Evolutionary conservation across 345 rosid species (phyloP), one percentile per base, ranked within the genome.

Genomic region (Salix exigua): DNA sequence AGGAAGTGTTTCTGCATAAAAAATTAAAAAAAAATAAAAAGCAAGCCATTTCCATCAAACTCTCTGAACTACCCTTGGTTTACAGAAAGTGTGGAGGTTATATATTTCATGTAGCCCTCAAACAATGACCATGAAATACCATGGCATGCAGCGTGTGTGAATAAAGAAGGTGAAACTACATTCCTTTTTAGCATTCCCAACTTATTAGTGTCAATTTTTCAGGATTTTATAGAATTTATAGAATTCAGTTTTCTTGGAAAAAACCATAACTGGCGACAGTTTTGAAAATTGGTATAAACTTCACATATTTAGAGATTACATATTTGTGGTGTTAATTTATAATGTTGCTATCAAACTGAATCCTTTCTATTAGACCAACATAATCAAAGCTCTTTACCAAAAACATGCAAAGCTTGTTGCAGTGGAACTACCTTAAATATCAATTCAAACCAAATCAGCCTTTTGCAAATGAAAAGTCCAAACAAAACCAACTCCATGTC

Each of bases 1-100:
- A 87, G 61, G 96, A 90, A 38, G 88, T 78, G 67, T 85, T 89
- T 87, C 99, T 96, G 93, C 77, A 84, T 38, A 70, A 74, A 77
- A 37, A n/a, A n/a, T n/a, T n/a, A n/a, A n/a, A n/a, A n/a, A n/a
- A n/a, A n/a, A n/a, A n/a, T n/a, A n/a, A 31, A 75, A 75, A 79
- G 50, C 40, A 38, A 38, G 44, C 73, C 66, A 70, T 75, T 60
- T 44, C 77, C 63, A 67, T 75, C 74, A 82, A 68, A 76, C 75
- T 65, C 70, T 73, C 25, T 67, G 60, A 82, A 31, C 26, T n/a
- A 46, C 46, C 28, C n/a, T 28, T 55, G 42, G 61, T 58, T 66
- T 72, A 66, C 30, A 67, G 71, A 11, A 31, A 60, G 13, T 26
- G 21, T 48, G 31, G 71, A 77, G 30, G 30, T 60, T 33, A 18